These are phyloP conservation scores for Candida schatavii DNA, from an alignment of 805 yeast genomes.

Conservation along the genomic window DNA sequence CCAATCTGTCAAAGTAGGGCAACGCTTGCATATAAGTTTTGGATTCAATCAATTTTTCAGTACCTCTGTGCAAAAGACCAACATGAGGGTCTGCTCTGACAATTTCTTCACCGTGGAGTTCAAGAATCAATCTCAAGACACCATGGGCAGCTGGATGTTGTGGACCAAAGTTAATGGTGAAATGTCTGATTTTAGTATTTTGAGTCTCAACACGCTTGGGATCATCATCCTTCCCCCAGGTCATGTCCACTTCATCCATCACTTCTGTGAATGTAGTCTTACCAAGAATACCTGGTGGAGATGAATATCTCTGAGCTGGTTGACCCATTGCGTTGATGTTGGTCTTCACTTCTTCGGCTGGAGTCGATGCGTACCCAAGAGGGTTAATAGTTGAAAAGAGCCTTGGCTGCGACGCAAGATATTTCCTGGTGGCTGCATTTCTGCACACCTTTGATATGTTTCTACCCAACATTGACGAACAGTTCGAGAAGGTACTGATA, in stretches of 20 bases:
- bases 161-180: slow-evolving; percentile 88
- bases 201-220: slow-evolving; percentile 41
- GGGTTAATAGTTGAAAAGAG: slow-evolving; percentile 17
- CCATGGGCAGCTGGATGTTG: slow-evolving; percentile 97
- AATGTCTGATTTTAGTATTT: slow-evolving; percentile 69
- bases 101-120: slow-evolving; percentile 85
- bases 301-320: slow-evolving; percentile 33
- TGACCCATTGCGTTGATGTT: slow-evolving; percentile 37
- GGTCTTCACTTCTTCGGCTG: slow-evolving; percentile 27
- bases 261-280: slow-evolving; percentile 45
- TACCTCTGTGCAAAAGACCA: slow-evolving; percentile 84
- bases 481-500: too few species aligned
- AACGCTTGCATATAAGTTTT: slow-evolving; percentile 86
- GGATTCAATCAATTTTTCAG: slow-evolving; percentile 82
- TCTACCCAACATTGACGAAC: slow-evolving; percentile 4
- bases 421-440: slow-evolving; percentile 2
- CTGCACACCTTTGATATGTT: slow-evolving; percentile 4
- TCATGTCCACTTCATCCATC: slow-evolving; percentile 45
- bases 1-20: slow-evolving; percentile 86
- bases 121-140: slow-evolving; percentile 80
- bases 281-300: slow-evolving; percentile 29
- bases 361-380: slow-evolving; percentile 18
- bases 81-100: slow-evolving; percentile 87
- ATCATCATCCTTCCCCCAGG: slow-evolving; percentile 42
- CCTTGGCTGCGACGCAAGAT: background rate